These are phyloP conservation scores for Luffa aegyptiaca DNA, from an alignment of 306 rosid genomes.

Conservation along the genomic window DNA sequence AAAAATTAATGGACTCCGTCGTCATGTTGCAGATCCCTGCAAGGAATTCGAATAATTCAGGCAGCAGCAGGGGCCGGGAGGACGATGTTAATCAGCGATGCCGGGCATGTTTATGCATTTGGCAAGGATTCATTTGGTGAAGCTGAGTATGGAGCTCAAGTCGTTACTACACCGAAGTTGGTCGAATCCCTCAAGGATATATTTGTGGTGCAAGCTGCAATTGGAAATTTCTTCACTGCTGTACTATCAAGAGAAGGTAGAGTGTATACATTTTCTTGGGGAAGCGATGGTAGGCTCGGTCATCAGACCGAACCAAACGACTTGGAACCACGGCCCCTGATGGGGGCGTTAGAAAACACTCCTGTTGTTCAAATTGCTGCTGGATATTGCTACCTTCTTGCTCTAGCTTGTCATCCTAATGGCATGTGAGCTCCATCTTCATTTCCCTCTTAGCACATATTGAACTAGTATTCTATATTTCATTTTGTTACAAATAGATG, in stretches of 20 bases:
- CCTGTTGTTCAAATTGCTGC: constrained; percentile 98
- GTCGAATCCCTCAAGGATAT: constrained; percentile 74
- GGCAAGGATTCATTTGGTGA: constrained; percentile 92
- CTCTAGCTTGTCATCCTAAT: constrained; percentile 80
- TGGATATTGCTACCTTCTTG: constrained; percentile 94
- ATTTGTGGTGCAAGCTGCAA: constrained; percentile 94
- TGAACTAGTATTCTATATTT: neutral
- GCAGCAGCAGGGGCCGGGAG: constrained; percentile 87
- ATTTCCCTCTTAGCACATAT: neutral
- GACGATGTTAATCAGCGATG: constrained; percentile 89
- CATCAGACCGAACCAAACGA: constrained; percentile 76
- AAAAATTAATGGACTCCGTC: constrained; percentile 16
- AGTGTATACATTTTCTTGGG: constrained; percentile 93
- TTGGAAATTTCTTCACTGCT: constrained; percentile 89
- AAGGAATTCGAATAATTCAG: constrained; percentile 77
- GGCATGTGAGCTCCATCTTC: constrained; percentile 66
- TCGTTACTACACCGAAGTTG: constrained; percentile 46
- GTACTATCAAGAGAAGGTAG: constrained; percentile 89
- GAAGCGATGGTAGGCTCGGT: constrained; percentile 64
- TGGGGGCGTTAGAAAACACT: constrained; percentile 73
- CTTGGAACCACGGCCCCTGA: constrained; percentile 59
- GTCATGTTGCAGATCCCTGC: constrained; percentile 72
- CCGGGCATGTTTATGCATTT: constrained; percentile 68
- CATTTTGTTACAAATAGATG: neutral
- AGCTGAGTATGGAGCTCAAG: constrained; percentile 55